A percentile compares a stretch with the other conserved stretches of the same genome.
These are phyloP conservation scores for Rhododendron ovatum DNA, from an alignment of 148 eudicot species.

Conservation along the genomic window DNA sequence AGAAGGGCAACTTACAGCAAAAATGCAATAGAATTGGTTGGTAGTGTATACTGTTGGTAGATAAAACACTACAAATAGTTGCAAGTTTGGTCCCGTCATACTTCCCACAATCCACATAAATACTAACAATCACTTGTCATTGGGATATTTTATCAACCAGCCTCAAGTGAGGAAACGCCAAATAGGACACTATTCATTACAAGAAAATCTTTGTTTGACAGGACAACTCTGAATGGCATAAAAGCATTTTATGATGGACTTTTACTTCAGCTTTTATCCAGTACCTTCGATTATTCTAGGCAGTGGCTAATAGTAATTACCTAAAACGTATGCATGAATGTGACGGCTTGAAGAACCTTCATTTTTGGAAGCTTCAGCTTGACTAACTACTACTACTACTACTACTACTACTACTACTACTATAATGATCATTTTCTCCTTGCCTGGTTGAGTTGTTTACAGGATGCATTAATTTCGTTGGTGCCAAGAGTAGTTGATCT, in stretches of 20 bases:
- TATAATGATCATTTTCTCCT: not conserved
- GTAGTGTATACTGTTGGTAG: not conserved
- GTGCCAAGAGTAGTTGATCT: slow-evolving; percentile 79
- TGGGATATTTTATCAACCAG: not conserved
- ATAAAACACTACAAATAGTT: not conserved
- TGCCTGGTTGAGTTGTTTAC: not conserved
- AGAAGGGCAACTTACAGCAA: not conserved
- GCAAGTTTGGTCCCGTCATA: not conserved
- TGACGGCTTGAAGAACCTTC: not conserved
- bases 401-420: too few relatives aligned
- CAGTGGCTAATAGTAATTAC: not conserved
- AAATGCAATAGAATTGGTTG: not conserved
- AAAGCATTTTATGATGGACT: not conserved
- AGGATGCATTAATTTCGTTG: slow-evolving; percentile 74
- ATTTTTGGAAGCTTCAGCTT: not conserved
- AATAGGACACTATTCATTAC: not conserved
- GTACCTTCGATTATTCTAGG: not conserved
- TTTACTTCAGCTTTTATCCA: not conserved
- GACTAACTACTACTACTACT: not conserved
- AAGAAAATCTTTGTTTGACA: not conserved
- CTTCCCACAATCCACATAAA: not conserved
- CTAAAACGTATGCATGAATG: not conserved
- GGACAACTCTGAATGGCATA: not conserved
- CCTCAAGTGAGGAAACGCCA: not conserved
- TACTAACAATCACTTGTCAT: not conserved